phyloP scores from a whole-genome alignment of 148 eudicot genomes.

The Arctostaphylos glauca region DNA sequence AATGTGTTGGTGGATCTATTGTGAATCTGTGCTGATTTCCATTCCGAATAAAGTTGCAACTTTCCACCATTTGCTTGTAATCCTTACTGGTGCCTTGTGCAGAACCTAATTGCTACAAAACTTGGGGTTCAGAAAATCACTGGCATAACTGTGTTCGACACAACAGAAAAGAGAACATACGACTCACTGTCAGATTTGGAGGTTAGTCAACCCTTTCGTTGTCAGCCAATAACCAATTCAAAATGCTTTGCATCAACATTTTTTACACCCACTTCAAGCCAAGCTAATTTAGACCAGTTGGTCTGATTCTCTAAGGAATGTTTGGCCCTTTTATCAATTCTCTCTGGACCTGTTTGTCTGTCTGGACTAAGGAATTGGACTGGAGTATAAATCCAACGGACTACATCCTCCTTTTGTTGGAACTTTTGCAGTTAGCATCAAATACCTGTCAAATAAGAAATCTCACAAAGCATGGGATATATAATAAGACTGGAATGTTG shows the following conservation, averaged over 20 bases:
- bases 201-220: slow-evolving; percentile 40
- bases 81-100: slow-evolving; percentile 31
- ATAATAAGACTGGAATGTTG: not conserved
- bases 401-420: not conserved
- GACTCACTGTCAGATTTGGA: slow-evolving; percentile 81
- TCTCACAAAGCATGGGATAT: not conserved
- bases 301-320: not conserved
- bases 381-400: not conserved
- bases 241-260: not conserved
- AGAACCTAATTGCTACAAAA: slow-evolving; percentile 86
- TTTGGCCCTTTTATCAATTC: not conserved
- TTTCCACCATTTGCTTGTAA: not conserved
- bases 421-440: not conserved
- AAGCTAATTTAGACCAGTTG: not conserved
- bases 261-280: not conserved
- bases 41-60: not conserved
- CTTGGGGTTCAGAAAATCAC: slow-evolving; percentile 91
- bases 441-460: not conserved
- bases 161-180: slow-evolving; percentile 77
- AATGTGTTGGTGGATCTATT: not conserved
- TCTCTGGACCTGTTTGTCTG: not conserved
- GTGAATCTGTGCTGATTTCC: not conserved
- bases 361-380: not conserved
- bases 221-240: not conserved
- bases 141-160: slow-evolving; percentile 85